Evolutionary conservation across 371 early-diverging fungal species (phyloP), one percentile per base, ranked within the genome.

Genomic region (Apophysomyces ossiformis): DNA sequence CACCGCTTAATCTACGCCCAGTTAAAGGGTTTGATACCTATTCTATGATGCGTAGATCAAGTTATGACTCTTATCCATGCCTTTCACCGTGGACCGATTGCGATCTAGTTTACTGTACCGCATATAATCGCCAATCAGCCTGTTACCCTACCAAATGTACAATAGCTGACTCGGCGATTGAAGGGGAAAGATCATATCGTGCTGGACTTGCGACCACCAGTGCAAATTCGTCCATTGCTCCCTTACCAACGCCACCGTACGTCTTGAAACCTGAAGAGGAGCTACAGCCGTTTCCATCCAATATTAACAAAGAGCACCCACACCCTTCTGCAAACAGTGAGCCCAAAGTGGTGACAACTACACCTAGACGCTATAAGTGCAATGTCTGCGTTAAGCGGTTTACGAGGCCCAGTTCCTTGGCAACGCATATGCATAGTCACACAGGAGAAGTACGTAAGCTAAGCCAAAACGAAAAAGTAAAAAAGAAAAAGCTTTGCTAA

Each of bases 401-500:
- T 65, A 81, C 85, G 4, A 76, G 89, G 5, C 89, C 89, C 11
- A 81, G 81, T 66, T 84, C 85, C 38, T 69, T 89, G 47, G 76
- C 81, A n/a, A 87, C 87, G 15, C 89, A 89, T 67, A 76, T 83
- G 67, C 78, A 85, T 70, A 86, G 87, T 41, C 89, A 89, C 60
- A 88, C 90, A 37, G 88, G 88, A 58, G 80, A 84, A 50, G 79
- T 78, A 76, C 26, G 12, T 39, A 35, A 61, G n/a, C 18, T 54
- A 65, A 15, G 26, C 38, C 15, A 38, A 37, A 21, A 32, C 37
- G 4, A 45, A 45, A 18, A 45, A 45, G 46, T 26, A 3, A 26
- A 26, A 26, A 26, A 26, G 32, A 26, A 26, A 26, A 26, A 26
- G 46, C 46, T 45, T 13, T 45, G 46, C 16, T 45, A 1, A 45